Evolutionary conservation across 2,329 filamentous ascomycete species (phyloP), one percentile per base, ranked within the genome.

Genomic region (Plenodomus tracheiphilus): DNA sequence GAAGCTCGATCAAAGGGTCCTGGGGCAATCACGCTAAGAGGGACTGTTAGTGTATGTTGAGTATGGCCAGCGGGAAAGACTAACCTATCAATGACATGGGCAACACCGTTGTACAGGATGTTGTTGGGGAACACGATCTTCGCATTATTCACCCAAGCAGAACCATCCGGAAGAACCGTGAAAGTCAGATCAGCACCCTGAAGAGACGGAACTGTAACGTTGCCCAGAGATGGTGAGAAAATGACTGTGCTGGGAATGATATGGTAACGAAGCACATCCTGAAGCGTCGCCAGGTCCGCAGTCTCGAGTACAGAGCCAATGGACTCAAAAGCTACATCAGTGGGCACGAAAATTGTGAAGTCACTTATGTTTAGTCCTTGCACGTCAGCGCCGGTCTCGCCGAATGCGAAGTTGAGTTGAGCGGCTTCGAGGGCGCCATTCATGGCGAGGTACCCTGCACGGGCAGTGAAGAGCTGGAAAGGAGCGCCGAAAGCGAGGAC

Each of bases 271-370:
- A 66, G 62, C 11, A 64, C 63, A 2, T 58, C 48, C 43, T 56
- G 57, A 2, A 66, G 47, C 3, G 60, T 65, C 4, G 43, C 39
- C 10, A 56, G n/a, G 28, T 64, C 54, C 5, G 53, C 60, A 2
- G 51, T 43, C 17, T 47, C 48, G 2, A 66, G 48, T 15, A 63
- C 54, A 2, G 63, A 65, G 41, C 62, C 63, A 22, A 84, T 77
- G 66, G 79, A 79, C 37, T 85, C 81, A 62, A 96, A 92, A 0
- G 90, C 91, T 39, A 78, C 75, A 69, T 96, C 83, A 1, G 82
- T 84, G 0, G 91, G 91, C 1, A 88, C 87, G 59, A 96, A 94
- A 44, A 93, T 74, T 0, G 91, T 96, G 63, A 86, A 83, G 70
- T 92, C 91, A 16, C 81, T 64, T 13, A 64, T 55, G 39, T 66